Evolutionary conservation across 1,139 yeast genomes (phyloP).

Genomic region (Saccharomycopsis hybrid): DNA sequence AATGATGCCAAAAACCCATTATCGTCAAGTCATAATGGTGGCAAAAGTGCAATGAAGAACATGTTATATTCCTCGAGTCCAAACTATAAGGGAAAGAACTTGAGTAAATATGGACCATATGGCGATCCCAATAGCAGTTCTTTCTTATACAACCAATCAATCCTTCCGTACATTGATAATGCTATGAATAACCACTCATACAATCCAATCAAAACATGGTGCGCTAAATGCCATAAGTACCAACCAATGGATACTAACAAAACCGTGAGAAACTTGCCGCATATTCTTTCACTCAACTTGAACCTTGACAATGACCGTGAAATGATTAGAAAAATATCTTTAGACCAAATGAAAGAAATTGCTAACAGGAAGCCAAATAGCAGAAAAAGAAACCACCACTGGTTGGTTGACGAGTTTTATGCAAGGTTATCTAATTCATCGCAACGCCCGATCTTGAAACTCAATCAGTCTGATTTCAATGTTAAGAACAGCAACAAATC

Average conservation of each 20-base stretch:
- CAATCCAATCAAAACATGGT: slow-evolving; percentile 42
- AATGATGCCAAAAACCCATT: neutral
- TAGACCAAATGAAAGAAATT: slow-evolving; percentile 24
- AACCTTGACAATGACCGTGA: slow-evolving; percentile 36
- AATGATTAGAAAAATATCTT: slow-evolving; percentile 41
- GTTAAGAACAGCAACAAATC: slow-evolving; percentile 22
- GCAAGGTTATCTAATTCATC: slow-evolving; percentile 33
- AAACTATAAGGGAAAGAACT: slow-evolving; percentile 1
- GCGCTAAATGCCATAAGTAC: slow-evolving; percentile 40
- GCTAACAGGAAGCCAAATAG: slow-evolving; percentile 29
- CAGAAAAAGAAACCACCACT: slow-evolving; percentile 26
- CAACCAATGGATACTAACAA: slow-evolving; percentile 51
- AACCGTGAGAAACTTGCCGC: slow-evolving; percentile 51
- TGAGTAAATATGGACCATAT: slow-evolving; percentile 1
- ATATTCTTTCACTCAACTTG: slow-evolving; percentile 57
- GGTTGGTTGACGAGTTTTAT: slow-evolving; percentile 59
- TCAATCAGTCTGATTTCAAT: slow-evolving; percentile 31
- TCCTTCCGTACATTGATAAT: slow-evolving; percentile 51
- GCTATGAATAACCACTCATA: slow-evolving; percentile 43
- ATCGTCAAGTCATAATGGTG: neutral
- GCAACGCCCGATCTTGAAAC: slow-evolving; percentile 35
- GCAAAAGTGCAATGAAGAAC: neutral
- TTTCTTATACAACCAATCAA: slow-evolving; percentile 27
- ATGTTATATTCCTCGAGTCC: neutral
- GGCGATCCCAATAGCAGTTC: slow-evolving; percentile 8